Evolutionary conservation across 176 grass and related monocot species (phyloP).

Genomic region (Hordeum vulgare): DNA sequence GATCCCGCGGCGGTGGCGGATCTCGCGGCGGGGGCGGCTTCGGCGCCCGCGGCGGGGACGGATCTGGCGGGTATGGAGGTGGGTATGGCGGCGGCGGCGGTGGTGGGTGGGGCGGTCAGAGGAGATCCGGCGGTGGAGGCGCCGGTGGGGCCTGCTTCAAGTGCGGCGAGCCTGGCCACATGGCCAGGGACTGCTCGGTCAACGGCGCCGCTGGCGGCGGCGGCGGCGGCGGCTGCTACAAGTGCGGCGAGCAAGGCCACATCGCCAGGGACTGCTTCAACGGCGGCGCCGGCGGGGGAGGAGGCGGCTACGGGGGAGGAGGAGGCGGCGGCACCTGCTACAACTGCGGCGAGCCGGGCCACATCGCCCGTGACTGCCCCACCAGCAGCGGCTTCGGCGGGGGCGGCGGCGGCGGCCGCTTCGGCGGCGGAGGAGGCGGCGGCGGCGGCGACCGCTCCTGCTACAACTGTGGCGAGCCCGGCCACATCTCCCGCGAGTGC

Average conservation of each 20-base stretch:
- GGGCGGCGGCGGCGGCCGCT: not conserved
- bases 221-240: constrained; percentile 34
- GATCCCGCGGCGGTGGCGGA: constrained; percentile 36
- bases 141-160: constrained; percentile 28
- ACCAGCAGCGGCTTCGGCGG: constrained; percentile 21
- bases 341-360: not conserved
- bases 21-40: constrained; percentile 34
- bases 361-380: constrained; percentile 52
- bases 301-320: not conserved
- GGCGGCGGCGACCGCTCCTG: constrained; percentile 34
- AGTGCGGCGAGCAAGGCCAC: constrained; percentile 48
- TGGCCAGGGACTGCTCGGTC: constrained; percentile 38
- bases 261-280: constrained; percentile 52
- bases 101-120: constrained; percentile 26
- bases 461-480: constrained; percentile 85
- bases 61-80: constrained; percentile 30
- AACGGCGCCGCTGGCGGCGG: not conserved
- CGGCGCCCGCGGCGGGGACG: constrained; percentile 30
- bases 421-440: not conserved
- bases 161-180: constrained; percentile 47
- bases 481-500: constrained; percentile 88
- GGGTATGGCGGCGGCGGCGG: constrained; percentile 38
- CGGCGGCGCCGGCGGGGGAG: constrained; percentile 6
- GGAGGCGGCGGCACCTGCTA: not conserved
- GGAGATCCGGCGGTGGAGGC: constrained; percentile 48